Base-by-base conservation (phyloP, 2,329 filamentous ascomycete species). In the Monilinia fructicola region DNA sequence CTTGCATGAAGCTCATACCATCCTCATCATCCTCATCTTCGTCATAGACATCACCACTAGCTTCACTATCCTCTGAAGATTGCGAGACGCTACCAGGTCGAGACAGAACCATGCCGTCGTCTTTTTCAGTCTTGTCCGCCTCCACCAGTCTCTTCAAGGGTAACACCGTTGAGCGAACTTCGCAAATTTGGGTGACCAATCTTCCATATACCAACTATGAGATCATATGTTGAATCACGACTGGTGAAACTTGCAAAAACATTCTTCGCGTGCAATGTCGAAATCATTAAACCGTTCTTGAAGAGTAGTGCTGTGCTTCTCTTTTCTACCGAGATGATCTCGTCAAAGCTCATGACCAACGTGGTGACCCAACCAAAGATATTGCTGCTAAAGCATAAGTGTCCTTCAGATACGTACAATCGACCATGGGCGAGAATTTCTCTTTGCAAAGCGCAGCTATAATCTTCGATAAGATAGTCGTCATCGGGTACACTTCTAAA, bases 291-390 rank as follows among this genome's bases (percentile, higher is more conserved):
- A 4, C 94, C 96, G 75, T 99, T 99, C 68, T 96, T 96, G 79
- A 99, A 98, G 1, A 99, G 83, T 68, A 99, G 84, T 0, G 95
- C 95, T 0, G 95, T 99, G 76, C 89, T 97, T 77, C 96, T 91
- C 81, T 98, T 98, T 79, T 99, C 95, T 10, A 99, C 91, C 0
- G 94, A 93, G 26, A 98, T 92, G 67, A 99, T 92, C 78, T 99
- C 95, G 75, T 99, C 95, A 76, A 99, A 99, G 77, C 93, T 96
- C 81, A 99, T 97, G 63, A 99, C 94, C 53, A 99, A 82, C 1
- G 95, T 99, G 0, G 95, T 99, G 28, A 96, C 91, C 95, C 95
- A 99, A 64, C 95, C 95, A 56, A 99, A 86, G 71, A 99, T 99
- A 76, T 99, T 99, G 81, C 95, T 98, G 74, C 93, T 97, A 79